A percentile compares a stretch with the other conserved stretches of the same genome.
Conservation (phyloP, 2,329 filamentous ascomycete genomes). For the Alternaria panax region DNA sequence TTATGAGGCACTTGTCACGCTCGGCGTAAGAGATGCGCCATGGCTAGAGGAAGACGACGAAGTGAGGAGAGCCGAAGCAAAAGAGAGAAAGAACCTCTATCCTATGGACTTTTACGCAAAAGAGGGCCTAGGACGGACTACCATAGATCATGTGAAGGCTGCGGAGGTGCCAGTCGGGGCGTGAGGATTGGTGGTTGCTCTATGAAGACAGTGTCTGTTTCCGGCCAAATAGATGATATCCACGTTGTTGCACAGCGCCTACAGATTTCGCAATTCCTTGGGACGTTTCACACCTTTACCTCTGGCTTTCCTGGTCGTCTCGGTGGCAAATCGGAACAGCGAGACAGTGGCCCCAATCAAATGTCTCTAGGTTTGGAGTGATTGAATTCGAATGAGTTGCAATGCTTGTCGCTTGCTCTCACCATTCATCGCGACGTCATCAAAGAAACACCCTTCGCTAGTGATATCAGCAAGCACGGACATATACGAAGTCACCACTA, state of each 20-base stretch:
- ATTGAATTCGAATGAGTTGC: background rate
- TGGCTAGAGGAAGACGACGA: conserved; percentile 65
- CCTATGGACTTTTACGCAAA: conserved; percentile 99
- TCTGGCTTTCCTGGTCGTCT: background rate
- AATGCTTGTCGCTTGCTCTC: background rate
- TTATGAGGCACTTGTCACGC: conserved; percentile 91
- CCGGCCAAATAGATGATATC: background rate
- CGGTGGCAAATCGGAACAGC: background rate
- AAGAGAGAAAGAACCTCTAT: conserved; percentile 70
- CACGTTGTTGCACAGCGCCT: background rate
- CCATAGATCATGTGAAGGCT: conserved; percentile 39
- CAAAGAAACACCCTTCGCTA: background rate
- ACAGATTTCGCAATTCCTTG: too few relatives aligned
- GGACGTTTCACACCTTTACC: background rate
- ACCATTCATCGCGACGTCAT: background rate
- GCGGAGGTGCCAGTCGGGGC: conserved; percentile 21
- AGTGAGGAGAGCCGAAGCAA: conserved; percentile 39
- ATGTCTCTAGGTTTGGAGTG: background rate
- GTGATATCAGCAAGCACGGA: background rate
- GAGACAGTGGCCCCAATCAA: background rate
- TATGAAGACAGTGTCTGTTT: background rate
- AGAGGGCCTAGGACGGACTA: conserved; percentile 86
- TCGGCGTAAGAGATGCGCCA: conserved; percentile 75
- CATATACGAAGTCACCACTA: background rate
- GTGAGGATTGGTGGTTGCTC: background rate